Conservation (phyloP, 2,329 filamentous ascomycete species). For the Colletotrichum eleusines region DNA sequence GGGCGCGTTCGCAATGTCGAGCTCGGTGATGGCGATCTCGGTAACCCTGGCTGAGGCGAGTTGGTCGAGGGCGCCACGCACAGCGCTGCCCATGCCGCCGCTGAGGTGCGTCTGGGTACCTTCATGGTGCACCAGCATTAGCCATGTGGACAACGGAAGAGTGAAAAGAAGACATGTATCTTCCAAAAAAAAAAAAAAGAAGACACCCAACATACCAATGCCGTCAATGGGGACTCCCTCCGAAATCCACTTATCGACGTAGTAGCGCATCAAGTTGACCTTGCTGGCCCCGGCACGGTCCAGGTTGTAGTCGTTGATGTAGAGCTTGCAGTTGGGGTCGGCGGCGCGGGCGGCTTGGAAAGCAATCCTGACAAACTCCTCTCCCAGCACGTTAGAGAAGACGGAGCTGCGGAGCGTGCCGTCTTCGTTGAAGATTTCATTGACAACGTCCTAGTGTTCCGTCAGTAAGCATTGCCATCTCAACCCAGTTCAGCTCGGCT, state of each 20-base stretch:
- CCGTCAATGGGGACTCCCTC: conserved; percentile 75
- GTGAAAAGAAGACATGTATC: background rate
- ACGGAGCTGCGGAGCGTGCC: conserved; percentile 58
- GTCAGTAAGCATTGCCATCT: background rate
- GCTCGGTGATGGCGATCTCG: conserved; percentile 56
- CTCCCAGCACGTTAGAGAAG: conserved; percentile 61
- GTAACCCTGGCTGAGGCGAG: conserved; percentile 61
- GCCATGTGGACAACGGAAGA: background rate
- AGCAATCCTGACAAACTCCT: conserved; percentile 62
- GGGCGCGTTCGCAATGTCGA: conserved; percentile 71
- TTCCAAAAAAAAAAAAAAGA: too few relatives aligned
- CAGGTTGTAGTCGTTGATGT: conserved; percentile 49
- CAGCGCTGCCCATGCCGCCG: conserved; percentile 56
- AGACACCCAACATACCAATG: conserved; percentile 56
- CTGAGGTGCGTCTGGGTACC: conserved; percentile 67
- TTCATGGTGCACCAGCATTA: background rate
- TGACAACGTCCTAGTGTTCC: conserved; percentile 55
- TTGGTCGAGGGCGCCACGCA: conserved; percentile 62
- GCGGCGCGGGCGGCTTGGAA: conserved; percentile 61
- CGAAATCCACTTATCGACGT: conserved; percentile 73
- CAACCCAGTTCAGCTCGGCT: background rate
- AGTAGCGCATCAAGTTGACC: conserved; percentile 8
- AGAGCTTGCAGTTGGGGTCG: conserved; percentile 60
- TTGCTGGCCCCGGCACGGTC: conserved; percentile 49
- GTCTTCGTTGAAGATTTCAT: conserved; percentile 62